These are phyloP conservation scores for Lagenidium sp. DNA, from an alignment of 352 stramenopile genomes.

Conservation along the genomic window DNA sequence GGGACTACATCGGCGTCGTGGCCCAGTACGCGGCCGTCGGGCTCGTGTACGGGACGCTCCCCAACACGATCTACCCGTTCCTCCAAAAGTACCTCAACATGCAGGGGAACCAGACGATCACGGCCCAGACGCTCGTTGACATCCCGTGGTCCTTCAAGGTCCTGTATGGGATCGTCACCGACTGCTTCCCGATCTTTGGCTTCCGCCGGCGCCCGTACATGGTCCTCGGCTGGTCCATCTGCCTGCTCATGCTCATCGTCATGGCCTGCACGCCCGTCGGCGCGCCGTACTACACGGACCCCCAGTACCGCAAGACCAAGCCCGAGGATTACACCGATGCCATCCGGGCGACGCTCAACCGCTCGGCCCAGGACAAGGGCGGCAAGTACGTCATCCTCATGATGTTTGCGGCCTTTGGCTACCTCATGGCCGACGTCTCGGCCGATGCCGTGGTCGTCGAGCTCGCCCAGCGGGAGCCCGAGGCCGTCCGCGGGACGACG, in stretches of 20 bases:
- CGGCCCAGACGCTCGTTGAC: slow-evolving; percentile 20
- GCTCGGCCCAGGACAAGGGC: slow-evolving; percentile 16
- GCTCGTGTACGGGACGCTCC: slow-evolving; percentile 32
- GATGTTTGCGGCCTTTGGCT: slow-evolving; percentile 59
- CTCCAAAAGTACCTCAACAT: slow-evolving; percentile 38
- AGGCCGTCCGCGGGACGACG: slow-evolving; percentile 24
- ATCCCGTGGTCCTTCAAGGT: slow-evolving; percentile 59
- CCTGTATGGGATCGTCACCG: slow-evolving; percentile 51
- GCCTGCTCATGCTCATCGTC: slow-evolving; percentile 27
- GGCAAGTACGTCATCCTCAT: slow-evolving; percentile 63
- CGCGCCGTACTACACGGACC: slow-evolving; percentile 33
- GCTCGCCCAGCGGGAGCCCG: slow-evolving; percentile 31
- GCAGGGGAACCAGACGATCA: slow-evolving; percentile 15
- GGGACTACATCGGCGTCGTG: slow-evolving; percentile 28
- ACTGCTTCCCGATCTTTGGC: slow-evolving; percentile 41
- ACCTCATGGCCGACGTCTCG: slow-evolving; percentile 68
- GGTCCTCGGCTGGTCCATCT: slow-evolving; percentile 43
- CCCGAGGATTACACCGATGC: slow-evolving; percentile 16
- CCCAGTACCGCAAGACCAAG: slow-evolving; percentile 9
- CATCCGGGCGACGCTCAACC: slow-evolving; percentile 21
- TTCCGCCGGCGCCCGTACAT: slow-evolving; percentile 58
- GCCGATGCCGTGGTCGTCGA: slow-evolving; percentile 42
- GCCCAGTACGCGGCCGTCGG: slow-evolving; percentile 42
- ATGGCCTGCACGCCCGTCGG: slow-evolving; percentile 32
- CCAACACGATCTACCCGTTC: slow-evolving; percentile 42